Conservation (phyloP, 352 stramenopile genomes). For the Globisporangium irregulare region DNA sequence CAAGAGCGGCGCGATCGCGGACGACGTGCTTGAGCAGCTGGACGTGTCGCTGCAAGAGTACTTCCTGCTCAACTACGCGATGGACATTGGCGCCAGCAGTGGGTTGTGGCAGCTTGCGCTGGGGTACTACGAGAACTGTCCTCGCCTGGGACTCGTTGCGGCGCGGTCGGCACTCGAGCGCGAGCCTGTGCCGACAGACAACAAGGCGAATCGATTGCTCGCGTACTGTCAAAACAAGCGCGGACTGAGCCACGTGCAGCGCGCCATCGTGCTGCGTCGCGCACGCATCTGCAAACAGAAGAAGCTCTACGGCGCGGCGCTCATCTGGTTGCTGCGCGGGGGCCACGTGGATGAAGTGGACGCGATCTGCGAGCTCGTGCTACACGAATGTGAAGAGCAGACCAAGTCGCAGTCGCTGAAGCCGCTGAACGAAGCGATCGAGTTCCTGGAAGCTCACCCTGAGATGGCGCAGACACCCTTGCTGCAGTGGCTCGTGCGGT, state of each 20-base stretch:
- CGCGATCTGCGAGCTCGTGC: slow-evolving; percentile 48
- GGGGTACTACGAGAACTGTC: slow-evolving; percentile 64
- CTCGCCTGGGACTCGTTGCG: slow-evolving; percentile 42
- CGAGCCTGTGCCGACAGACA: slow-evolving; percentile 51
- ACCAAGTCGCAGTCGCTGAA: slow-evolving; percentile 34
- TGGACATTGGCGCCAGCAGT: slow-evolving; percentile 54
- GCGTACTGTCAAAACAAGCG: slow-evolving; percentile 53
- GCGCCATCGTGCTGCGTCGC: slow-evolving; percentile 35
- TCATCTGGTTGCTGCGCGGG: slow-evolving; percentile 65
- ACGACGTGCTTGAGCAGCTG: slow-evolving; percentile 42
- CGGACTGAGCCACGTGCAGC: slow-evolving; percentile 31
- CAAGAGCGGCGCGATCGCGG: slow-evolving; percentile 47
- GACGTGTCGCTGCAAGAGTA: slow-evolving; percentile 57
- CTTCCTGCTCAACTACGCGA: slow-evolving; percentile 64
- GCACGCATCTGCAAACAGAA: slow-evolving; percentile 38
- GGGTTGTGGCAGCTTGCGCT: slow-evolving; percentile 67
- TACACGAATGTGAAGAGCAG: slow-evolving; percentile 38
- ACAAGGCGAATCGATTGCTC: slow-evolving; percentile 57
- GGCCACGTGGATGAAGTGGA: slow-evolving; percentile 59
- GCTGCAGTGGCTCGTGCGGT: slow-evolving; percentile 60
- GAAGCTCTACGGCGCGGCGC: slow-evolving; percentile 38
- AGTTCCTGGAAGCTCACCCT: slow-evolving; percentile 55
- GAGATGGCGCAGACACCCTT: slow-evolving; percentile 46
- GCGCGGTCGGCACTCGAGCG: slow-evolving; percentile 38
- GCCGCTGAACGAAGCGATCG: slow-evolving; percentile 59